phyloP scores from a whole-genome alignment of 2,329 filamentous ascomycete species.

The Botrytis aclada region DNA sequence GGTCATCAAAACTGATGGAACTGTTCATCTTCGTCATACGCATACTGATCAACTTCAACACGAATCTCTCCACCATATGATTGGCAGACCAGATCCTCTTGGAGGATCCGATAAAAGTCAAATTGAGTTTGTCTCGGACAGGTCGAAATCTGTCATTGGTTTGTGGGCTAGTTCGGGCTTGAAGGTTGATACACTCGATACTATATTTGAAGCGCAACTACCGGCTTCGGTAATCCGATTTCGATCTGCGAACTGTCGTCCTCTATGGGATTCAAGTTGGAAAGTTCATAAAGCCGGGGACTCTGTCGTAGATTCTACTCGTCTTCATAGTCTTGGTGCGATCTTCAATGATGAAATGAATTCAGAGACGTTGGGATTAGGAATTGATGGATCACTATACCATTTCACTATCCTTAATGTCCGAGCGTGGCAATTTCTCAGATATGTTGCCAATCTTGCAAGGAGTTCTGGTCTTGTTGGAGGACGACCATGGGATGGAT shows the following conservation, averaged over 20 bases:
- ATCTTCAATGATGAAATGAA: neutral
- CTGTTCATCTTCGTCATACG: conserved; percentile 32
- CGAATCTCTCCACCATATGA: conserved; percentile 32
- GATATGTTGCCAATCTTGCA: conserved; percentile 69
- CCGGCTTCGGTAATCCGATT: conserved; percentile 56
- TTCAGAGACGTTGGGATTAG: conserved; percentile 58
- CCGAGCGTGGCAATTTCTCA: conserved; percentile 64
- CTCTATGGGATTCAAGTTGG: conserved; percentile 33
- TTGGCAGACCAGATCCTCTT: conserved; percentile 6
- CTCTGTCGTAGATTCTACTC: neutral
- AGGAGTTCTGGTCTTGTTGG: conserved; percentile 47
- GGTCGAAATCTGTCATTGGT: conserved; percentile 34
- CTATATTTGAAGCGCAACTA: conserved; percentile 56
- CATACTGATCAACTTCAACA: conserved; percentile 37
- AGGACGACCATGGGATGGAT: conserved; percentile 44
- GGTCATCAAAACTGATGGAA: conserved; percentile 29
- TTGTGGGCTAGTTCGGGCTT: conserved; percentile 33
- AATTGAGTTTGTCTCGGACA: conserved; percentile 37
- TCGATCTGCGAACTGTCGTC: conserved; percentile 49
- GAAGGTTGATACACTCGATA: conserved; percentile 34
- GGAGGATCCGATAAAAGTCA: neutral
- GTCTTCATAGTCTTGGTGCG: neutral
- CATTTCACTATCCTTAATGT: conserved; percentile 65
- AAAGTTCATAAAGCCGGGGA: neutral
- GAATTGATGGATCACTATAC: conserved; percentile 66